Conservation (phyloP, 2,329 filamentous ascomycete species). For the Dryadomyces quercus-mongolicae region DNA sequence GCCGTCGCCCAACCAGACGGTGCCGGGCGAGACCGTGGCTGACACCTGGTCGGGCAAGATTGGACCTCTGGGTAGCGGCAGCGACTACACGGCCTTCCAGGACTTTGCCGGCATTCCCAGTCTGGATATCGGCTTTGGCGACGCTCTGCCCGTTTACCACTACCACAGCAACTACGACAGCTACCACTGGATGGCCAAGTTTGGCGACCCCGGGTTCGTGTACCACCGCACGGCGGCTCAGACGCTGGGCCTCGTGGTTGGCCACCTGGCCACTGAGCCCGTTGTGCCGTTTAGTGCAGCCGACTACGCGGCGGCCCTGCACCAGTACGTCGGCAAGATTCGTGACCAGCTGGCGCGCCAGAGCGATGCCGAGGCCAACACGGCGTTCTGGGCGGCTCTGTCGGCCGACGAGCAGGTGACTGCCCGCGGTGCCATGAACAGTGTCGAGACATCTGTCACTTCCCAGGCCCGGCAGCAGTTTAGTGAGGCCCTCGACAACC, state of each 20-base stretch:
- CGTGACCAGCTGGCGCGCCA: constrained; percentile 31
- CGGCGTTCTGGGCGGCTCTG: constrained; percentile 3
- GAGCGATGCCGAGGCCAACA: constrained; percentile 1
- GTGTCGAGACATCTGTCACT: background rate
- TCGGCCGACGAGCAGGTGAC: constrained; percentile 21
- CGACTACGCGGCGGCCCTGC: constrained; percentile 49
- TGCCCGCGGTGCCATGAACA: background rate
- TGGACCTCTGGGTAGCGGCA: constrained; percentile 57
- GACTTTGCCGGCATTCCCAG: constrained; percentile 57
- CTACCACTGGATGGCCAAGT: constrained; percentile 78
- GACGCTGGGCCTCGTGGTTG: constrained; percentile 48
- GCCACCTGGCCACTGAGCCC: constrained; percentile 47
- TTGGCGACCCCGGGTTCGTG: constrained; percentile 55
- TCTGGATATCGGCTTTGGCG: constrained; percentile 49
- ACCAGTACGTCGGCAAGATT: constrained; percentile 37
- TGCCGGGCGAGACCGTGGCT: constrained; percentile 53
- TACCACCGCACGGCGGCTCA: constrained; percentile 59
- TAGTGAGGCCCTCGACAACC: constrained; percentile 13
- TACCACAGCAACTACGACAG: constrained; percentile 91
- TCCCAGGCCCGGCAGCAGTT: constrained; percentile 1
- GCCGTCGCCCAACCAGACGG: constrained; percentile 62
- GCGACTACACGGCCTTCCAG: constrained; percentile 65
- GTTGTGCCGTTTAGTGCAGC: constrained; percentile 52
- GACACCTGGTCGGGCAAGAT: constrained; percentile 56
- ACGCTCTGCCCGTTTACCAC: constrained; percentile 50